Percentiles rank a stretch among this genome's conserved stretches.
Evolutionary conservation across 768 basidiomycete genomes (phyloP).

Genomic region (Leucocoprinus leucothites): DNA sequence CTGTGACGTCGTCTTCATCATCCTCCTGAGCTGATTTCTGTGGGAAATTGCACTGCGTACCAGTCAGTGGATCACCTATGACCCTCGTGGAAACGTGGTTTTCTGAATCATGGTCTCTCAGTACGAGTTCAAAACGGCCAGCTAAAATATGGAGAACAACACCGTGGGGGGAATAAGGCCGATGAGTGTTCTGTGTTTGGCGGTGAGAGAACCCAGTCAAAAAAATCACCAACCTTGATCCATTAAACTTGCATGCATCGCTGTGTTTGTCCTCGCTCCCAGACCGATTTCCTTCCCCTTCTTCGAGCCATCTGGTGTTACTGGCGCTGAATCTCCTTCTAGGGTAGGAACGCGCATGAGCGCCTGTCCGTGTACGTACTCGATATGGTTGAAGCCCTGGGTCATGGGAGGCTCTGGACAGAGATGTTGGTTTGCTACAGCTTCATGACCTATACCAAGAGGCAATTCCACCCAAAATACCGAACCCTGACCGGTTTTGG

Average conservation of each 20-base stretch:
- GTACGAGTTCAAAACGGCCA: slow-evolving; percentile 54
- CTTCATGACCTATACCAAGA: slow-evolving; percentile 68
- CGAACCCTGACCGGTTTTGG: slow-evolving; percentile 65
- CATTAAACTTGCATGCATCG: slow-evolving; percentile 61
- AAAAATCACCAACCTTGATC: slow-evolving; percentile 32
- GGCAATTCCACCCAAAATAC: slow-evolving; percentile 90
- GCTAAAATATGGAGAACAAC: slow-evolving; percentile 27
- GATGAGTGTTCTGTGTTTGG: not conserved
- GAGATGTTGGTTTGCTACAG: slow-evolving; percentile 23
- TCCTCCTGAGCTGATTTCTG: slow-evolving; percentile 1
- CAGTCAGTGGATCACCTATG: slow-evolving; percentile 38
- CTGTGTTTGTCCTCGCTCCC: slow-evolving; percentile 35
- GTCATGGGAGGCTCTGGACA: not conserved
- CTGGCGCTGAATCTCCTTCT: not conserved
- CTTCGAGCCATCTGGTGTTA: not conserved
- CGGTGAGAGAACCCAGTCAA: not conserved
- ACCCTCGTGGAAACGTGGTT: slow-evolving; percentile 34
- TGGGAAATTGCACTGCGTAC: slow-evolving; percentile 24
- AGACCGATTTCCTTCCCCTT: slow-evolving; percentile 8
- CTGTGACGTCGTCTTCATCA: slow-evolving; percentile 7
- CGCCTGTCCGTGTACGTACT: slow-evolving; percentile 3
- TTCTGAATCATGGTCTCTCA: slow-evolving; percentile 36
- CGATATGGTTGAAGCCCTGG: slow-evolving; percentile 1
- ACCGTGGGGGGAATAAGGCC: not conserved
- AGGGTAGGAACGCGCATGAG: not conserved